A percentile compares a stretch with the other conserved stretches of the same genome.
phyloP scores from a whole-genome alignment of 106 monocot genomes.

The Dendrobium officinale region DNA sequence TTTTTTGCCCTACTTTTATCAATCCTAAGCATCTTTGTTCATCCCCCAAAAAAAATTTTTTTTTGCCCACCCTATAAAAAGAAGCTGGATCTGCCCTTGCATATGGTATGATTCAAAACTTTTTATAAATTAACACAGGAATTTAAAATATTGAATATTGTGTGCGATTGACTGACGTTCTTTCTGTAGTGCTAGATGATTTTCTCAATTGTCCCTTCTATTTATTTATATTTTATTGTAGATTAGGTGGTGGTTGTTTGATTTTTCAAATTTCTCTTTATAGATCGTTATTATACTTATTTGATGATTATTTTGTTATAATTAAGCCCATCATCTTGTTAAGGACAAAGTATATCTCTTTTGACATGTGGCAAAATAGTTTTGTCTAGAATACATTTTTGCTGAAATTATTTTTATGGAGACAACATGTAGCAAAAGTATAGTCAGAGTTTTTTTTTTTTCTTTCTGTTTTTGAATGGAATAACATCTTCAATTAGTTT shows the following conservation, averaged over 20 bases:
- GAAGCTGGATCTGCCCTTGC: no score
- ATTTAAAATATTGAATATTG: neutral
- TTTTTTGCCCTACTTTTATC: no score
- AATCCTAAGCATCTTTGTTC: no score
- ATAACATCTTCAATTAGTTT: no score
- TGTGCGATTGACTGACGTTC: neutral
- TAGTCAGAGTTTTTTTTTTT: no score
- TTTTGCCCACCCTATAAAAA: no score
- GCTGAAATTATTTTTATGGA: neutral
- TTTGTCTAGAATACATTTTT: neutral
- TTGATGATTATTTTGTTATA: neutral
- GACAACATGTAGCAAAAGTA: no score
- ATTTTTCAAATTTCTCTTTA: neutral
- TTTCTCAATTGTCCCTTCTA: no score
- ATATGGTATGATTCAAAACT: neutral
- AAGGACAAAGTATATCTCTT: neutral
- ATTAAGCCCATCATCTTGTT: neutral
- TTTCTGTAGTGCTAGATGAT: neutral
- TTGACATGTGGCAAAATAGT: neutral
- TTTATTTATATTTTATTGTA: no score
- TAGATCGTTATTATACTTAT: neutral
- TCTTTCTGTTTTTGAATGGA: no score
- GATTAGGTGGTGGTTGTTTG: neutral
- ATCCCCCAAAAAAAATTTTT: no score
- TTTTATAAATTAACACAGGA: neutral